Base-by-base conservation (phyloP, 2,329 filamentous ascomycete genomes). In the Scorias spongiosa region DNA sequence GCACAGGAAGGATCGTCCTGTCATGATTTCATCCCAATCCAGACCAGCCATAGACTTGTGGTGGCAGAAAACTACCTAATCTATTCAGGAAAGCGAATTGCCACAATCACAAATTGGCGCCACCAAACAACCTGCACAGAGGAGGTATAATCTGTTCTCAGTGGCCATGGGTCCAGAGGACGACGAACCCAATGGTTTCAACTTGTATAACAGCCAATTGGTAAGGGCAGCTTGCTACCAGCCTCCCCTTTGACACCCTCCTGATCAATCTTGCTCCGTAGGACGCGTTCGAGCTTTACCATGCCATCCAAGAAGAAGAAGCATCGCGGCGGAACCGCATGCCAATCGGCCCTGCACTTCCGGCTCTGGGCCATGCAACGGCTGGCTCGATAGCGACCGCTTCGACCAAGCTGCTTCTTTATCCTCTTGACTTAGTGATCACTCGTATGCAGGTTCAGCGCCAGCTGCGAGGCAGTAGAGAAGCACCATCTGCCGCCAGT, bases 401-500 rank as follows among this genome's bases (percentile, higher is more conserved):
- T 12, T 72, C 89, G 47, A 84, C 86, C 10, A 89, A 88, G 53
- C 71, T 86, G 40, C 64, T 78, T 44, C 78, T 84, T 5, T 93
- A 93, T 58, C 88, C 87, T 1, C 73, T 93, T 45, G 82, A 85
- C 54, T 74, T 93, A 38, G 76, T 91, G 49, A 81, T 86, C 44
- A 87, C 86, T 20, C 76, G 86, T 26, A 72, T 93, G 40, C 86
- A 93, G 63, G 81, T 85, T 2, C 84, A 91, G 64, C 73, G 73
- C 36, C 75, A 75, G 52, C 63, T 78, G 12, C 66, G 63, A 30
- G 65, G 63, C 11, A 54, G 54, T 5, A 51, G 49, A 46, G 49
- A 65, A 40, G 55, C 57, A 10, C 51, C 55, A 2, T 56, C 54
- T 28, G 57, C 61, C 2, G 57, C 58, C n/a, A 49, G 48, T 32